phyloP scores from a whole-genome alignment of 2,329 filamentous ascomycete genomes.

The Plenodomus tracheiphilus region DNA sequence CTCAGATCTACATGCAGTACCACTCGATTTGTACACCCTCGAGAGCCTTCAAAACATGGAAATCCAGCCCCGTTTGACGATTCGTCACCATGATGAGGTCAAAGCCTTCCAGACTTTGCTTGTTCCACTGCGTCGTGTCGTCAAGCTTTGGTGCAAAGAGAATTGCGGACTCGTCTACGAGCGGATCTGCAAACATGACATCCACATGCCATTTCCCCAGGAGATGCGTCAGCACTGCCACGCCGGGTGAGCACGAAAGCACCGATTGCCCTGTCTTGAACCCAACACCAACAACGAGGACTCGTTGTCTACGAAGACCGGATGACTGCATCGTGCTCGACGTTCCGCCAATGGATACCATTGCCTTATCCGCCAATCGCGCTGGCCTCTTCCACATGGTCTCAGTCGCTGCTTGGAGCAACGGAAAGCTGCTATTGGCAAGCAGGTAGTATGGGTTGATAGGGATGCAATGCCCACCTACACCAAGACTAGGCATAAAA shows the following conservation, averaged over 20 bases:
- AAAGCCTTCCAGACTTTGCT: conserved; percentile 45
- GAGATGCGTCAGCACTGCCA: conserved; percentile 43
- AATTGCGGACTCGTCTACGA: conserved; percentile 50
- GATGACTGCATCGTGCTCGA: too few species aligned
- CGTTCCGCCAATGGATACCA: conserved; percentile 1
- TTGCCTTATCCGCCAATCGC: conserved; percentile 24
- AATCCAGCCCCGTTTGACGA: conserved; percentile 50
- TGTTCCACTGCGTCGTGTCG: conserved; percentile 45
- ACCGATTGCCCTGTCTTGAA: conserved; percentile 57
- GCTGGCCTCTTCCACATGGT: conserved; percentile 52
- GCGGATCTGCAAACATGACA: conserved; percentile 52
- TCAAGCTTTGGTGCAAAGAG: conserved; percentile 35
- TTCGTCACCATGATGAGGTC: conserved; percentile 52
- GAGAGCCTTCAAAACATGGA: conserved; percentile 44
- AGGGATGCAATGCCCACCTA: conserved; percentile 61
- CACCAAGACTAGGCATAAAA: conserved; percentile 53
- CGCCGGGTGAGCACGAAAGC: conserved; percentile 53
- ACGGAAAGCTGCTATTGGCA: conserved; percentile 52
- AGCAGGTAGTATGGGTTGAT: conserved; percentile 60
- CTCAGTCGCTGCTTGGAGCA: conserved; percentile 49
- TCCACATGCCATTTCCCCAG: conserved; percentile 43
- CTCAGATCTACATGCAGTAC: too few species aligned
- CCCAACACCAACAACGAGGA: conserved; percentile 53
- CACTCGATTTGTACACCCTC: conserved; percentile 19
- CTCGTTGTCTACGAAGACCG: not conserved